Percentiles rank a stretch among this genome's conserved stretches.
phyloP scores from a whole-genome alignment of 495 filamentous ascomycete species.

The Talaromyces ruber region DNA sequence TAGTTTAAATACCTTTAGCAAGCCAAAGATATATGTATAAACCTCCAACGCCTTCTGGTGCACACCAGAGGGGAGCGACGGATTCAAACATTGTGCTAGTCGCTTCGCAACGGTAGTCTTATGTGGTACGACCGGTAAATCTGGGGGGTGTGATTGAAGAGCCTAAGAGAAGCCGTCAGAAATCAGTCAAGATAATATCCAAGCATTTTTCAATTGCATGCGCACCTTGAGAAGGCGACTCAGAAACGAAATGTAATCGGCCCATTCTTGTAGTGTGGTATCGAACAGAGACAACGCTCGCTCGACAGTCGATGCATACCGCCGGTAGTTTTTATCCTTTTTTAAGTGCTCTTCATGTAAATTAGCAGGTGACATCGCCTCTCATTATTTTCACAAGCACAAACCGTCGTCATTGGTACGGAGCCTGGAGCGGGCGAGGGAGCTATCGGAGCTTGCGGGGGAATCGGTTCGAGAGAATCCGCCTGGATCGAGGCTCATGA shows the following conservation, averaged over 20 bases:
- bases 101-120: slow-evolving; percentile 81
- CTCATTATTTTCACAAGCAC: slow-evolving; percentile 5
- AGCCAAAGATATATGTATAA: slow-evolving; percentile 73
- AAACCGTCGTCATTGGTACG: slow-evolving; percentile 45
- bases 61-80: slow-evolving; percentile 89
- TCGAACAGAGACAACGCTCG: slow-evolving; percentile 86
- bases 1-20: slow-evolving; percentile 23
- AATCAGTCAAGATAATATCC: slow-evolving; percentile 7
- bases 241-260: slow-evolving; percentile 97
- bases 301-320: slow-evolving; percentile 84
- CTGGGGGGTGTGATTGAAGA: slow-evolving; percentile 74
- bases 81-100: slow-evolving; percentile 90
- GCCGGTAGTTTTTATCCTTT: slow-evolving; percentile 86
- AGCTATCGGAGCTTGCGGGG: slow-evolving; percentile 69
- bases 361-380: slow-evolving; percentile 8
- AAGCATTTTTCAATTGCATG: neutral
- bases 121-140: slow-evolving; percentile 65
- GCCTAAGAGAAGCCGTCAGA: slow-evolving; percentile 47
- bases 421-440: slow-evolving; percentile 53
- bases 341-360: slow-evolving; percentile 47
- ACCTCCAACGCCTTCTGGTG: slow-evolving; percentile 97
- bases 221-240: slow-evolving; percentile 81
- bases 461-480: slow-evolving; percentile 59
- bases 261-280: slow-evolving; percentile 92
- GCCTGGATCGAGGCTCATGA: slow-evolving; percentile 65